phyloP scores from a whole-genome alignment of 2,329 filamentous ascomycete genomes.

The Alternaria metachromatica region DNA sequence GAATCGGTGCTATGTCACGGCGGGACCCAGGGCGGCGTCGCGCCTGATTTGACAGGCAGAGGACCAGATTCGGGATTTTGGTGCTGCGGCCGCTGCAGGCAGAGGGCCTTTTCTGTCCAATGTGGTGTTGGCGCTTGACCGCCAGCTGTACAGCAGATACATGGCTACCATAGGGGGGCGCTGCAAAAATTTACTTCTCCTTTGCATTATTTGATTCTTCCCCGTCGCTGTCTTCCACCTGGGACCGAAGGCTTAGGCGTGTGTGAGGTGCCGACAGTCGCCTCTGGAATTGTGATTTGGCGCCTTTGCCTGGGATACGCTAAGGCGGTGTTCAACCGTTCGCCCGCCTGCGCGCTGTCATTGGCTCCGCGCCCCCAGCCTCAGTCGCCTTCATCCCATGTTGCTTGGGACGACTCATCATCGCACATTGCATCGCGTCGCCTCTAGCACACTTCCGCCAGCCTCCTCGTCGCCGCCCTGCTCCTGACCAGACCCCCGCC shows the following conservation, averaged over 20 bases:
- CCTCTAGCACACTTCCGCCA: constrained; percentile 8
- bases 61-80: constrained; percentile 22
- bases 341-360: constrained; percentile 1
- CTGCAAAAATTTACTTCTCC: constrained; percentile 17
- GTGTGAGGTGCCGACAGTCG: constrained; percentile 16
- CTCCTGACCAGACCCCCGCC: constrained; percentile 19
- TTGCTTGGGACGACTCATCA: constrained; percentile 25
- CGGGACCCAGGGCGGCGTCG: constrained; percentile 16
- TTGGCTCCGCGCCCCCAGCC: constrained; percentile 20
- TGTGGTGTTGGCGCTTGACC: constrained; percentile 30
- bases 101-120: constrained; percentile 11
- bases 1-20: constrained; percentile 20
- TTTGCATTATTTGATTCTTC: constrained; percentile 15
- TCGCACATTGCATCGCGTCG: constrained; percentile 9
- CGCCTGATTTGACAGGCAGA: constrained; percentile 26
- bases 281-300: constrained; percentile 12
- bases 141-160: constrained; percentile 27
- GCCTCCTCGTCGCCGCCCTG: constrained; percentile 25
- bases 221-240: constrained; percentile 5
- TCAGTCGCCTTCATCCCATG: constrained; percentile 20
- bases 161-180: constrained; percentile 18
- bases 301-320: constrained; percentile 10
- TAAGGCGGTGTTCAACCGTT: constrained; percentile 1
- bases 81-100: constrained; percentile 30
- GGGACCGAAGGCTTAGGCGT: constrained; percentile 14